A percentile compares a stretch with the other conserved stretches of the same genome.
Conservation (phyloP, 164 flowering plant species). For the Stephania cephalantha region DNA sequence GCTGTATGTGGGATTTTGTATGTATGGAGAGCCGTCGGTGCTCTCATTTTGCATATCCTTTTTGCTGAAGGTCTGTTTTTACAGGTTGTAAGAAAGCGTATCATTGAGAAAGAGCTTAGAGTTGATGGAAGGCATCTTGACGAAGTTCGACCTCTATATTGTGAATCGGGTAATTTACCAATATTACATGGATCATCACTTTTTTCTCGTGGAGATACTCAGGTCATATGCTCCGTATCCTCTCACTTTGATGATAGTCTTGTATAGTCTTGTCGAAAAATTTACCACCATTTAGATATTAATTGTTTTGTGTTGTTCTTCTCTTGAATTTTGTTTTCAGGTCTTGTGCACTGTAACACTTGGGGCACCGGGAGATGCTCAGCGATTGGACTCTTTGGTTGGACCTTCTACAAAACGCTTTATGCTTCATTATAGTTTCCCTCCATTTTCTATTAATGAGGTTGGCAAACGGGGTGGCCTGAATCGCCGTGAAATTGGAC, state of each 20-base stretch:
- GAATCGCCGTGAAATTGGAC: conserved; percentile 98
- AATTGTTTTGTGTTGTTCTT: background rate
- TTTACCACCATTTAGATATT: background rate
- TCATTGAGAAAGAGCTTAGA: conserved; percentile 64
- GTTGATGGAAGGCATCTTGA: conserved; percentile 91
- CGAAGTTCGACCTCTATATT: conserved; percentile 81
- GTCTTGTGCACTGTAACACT: conserved; percentile 94
- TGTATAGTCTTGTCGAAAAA: background rate
- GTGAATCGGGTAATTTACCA: conserved; percentile 76
- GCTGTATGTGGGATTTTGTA: no score
- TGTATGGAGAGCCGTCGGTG: no score
- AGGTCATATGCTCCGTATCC: conserved; percentile 35
- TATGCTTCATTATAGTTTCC: conserved; percentile 99
- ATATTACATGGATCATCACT: conserved; percentile 82
- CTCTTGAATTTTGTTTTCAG: conserved; percentile 28
- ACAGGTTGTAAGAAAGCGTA: conserved; percentile 82
- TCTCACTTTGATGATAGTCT: background rate
- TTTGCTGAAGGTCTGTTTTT: conserved; percentile 4
- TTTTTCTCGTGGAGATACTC: conserved; percentile 94
- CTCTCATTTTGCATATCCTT: no score
- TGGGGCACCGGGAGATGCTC: conserved; percentile 96
- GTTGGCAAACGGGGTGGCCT: conserved; percentile 86
- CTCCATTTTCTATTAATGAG: conserved; percentile 93
- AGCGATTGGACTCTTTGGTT: conserved; percentile 75
- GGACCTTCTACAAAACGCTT: conserved; percentile 87